Conservation (phyloP, 108 stramenopile genomes). For the Mediolabrus comicus region DNA sequence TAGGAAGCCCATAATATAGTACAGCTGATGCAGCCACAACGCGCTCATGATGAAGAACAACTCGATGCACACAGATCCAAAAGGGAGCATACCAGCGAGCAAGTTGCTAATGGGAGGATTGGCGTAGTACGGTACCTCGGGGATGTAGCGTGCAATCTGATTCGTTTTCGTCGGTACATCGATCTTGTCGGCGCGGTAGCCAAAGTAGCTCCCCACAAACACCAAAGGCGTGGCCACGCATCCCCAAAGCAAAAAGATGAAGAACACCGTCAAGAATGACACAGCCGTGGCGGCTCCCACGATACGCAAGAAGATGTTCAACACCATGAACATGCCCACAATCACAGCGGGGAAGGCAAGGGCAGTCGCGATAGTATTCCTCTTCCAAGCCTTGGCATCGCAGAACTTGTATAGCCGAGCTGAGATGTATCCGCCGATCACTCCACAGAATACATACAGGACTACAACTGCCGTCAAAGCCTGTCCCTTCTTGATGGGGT, state of each 20-base stretch:
- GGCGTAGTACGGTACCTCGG: slow-evolving; percentile 87
- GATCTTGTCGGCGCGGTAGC: slow-evolving; percentile 80
- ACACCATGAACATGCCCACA: slow-evolving; percentile 81
- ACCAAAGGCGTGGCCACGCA: slow-evolving; percentile 92
- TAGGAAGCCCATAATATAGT: slow-evolving; percentile 99
- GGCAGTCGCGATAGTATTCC: slow-evolving; percentile 83
- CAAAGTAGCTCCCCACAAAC: slow-evolving; percentile 94
- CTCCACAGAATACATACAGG: slow-evolving; percentile 91
- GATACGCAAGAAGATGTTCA: slow-evolving; percentile 82
- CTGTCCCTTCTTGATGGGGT: slow-evolving; percentile 95
- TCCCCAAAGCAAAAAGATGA: slow-evolving; percentile 88
- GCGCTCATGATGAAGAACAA: slow-evolving; percentile 98
- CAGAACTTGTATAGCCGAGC: slow-evolving; percentile 95
- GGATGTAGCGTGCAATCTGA: slow-evolving; percentile 92
- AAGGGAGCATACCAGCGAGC: slow-evolving; percentile 93
- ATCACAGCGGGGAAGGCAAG: slow-evolving; percentile 75
- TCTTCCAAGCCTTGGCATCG: slow-evolving; percentile 82
- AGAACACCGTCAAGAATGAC: slow-evolving; percentile 86
- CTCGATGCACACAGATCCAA: slow-evolving; percentile 98
- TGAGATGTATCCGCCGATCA: slow-evolving; percentile 86
- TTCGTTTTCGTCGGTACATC: slow-evolving; percentile 91
- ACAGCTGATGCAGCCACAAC: slow-evolving; percentile 97
- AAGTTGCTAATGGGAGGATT: slow-evolving; percentile 69
- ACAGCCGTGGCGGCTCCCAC: slow-evolving; percentile 93
- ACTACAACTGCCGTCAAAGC: slow-evolving; percentile 92